A percentile compares a stretch with the other conserved stretches of the same genome.
Conservation (phyloP, 345 rosid genomes). For the Ceriops decandra region DNA sequence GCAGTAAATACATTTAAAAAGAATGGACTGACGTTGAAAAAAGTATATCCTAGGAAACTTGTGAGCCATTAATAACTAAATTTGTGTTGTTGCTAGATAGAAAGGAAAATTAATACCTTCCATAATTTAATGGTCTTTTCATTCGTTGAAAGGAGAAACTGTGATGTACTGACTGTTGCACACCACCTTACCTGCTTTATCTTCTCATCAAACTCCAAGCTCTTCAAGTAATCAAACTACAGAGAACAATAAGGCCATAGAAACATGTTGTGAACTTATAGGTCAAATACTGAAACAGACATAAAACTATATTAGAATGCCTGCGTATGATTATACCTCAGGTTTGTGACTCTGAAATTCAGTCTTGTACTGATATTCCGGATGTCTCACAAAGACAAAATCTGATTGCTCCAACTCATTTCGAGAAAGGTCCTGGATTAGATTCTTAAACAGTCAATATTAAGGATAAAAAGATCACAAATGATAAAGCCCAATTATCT, state of each 20-base stretch:
- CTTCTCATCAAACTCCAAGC: conserved; percentile 73
- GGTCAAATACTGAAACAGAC: neutral
- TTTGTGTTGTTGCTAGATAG: neutral
- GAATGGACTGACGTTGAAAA: neutral
- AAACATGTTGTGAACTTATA: neutral
- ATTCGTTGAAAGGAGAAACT: conserved; percentile 56
- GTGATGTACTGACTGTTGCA: conserved; percentile 38
- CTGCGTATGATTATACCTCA: conserved; percentile 33
- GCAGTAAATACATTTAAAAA: conserved; percentile 3
- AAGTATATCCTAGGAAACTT: neutral
- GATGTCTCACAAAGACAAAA: conserved; percentile 26
- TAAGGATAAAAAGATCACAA: conserved; percentile 22
- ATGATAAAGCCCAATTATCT: neutral
- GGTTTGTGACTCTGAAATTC: conserved; percentile 79
- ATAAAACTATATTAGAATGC: neutral
- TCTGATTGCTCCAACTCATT: conserved; percentile 51
- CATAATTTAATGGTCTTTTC: conserved; percentile 71
- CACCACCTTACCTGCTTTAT: conserved; percentile 58
- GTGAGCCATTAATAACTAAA: neutral
- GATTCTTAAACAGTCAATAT: conserved; percentile 31
- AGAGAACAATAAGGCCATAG: neutral
- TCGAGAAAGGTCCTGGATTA: conserved; percentile 24
- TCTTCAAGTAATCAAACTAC: conserved; percentile 68
- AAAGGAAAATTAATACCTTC: conserved; percentile 41
- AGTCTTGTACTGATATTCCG: conserved; percentile 50